These are phyloP conservation scores for Citrullus colocynthis DNA, from an alignment of 306 rosid genomes.

Conservation along the genomic window DNA sequence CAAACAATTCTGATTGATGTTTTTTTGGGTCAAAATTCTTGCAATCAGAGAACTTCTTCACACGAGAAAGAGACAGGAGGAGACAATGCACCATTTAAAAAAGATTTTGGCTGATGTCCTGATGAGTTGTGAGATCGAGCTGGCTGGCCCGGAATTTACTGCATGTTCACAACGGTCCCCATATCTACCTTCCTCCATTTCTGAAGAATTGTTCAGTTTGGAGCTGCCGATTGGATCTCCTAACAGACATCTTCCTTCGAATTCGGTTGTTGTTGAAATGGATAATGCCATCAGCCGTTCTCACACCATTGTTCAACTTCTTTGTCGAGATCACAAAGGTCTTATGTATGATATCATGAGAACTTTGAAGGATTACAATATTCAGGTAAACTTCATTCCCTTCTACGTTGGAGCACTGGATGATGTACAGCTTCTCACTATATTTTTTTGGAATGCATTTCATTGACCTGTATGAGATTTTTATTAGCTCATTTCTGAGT, in stretches of 20 bases:
- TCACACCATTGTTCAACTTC: slow-evolving; percentile 36
- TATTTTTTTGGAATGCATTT: background rate
- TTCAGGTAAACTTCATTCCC: slow-evolving; percentile 23
- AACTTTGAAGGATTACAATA: slow-evolving; percentile 49
- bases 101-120: slow-evolving; percentile 21
- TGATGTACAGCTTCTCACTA: background rate
- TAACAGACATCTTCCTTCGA: slow-evolving; percentile 18
- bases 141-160: slow-evolving; percentile 27
- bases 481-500: background rate
- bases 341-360: slow-evolving; percentile 49
- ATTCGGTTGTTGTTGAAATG: slow-evolving; percentile 22
- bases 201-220: slow-evolving; percentile 34
- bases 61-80: slow-evolving; percentile 28
- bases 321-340: slow-evolving; percentile 45
- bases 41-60: slow-evolving; percentile 35
- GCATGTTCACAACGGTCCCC: slow-evolving; percentile 31
- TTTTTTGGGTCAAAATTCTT: background rate
- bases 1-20: background rate
- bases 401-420: background rate
- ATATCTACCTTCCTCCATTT: slow-evolving; percentile 29
- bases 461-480: background rate
- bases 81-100: slow-evolving; percentile 24
- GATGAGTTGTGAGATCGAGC: slow-evolving; percentile 36
- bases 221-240: slow-evolving; percentile 21
- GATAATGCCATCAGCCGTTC: slow-evolving; percentile 45